Percentiles rank a stretch among this genome's conserved stretches.
Evolutionary conservation across 306 rosid genomes (phyloP).

Genomic region (Comarum palustre): DNA sequence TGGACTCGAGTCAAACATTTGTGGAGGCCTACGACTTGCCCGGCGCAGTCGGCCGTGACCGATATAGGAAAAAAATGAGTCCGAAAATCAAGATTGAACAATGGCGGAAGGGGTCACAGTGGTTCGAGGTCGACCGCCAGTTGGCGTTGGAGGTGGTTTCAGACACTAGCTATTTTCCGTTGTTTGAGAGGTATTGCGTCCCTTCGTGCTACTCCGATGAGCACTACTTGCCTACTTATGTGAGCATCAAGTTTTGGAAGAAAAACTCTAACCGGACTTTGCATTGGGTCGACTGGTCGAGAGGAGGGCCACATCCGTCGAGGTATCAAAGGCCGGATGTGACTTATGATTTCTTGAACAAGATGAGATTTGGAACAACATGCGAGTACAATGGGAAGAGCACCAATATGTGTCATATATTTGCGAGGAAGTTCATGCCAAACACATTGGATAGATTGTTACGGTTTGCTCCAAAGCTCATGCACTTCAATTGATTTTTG

Average conservation of each 20-base stretch:
- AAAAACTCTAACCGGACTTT: slow-evolving; percentile 65
- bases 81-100: slow-evolving; percentile 44
- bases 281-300: slow-evolving; percentile 91
- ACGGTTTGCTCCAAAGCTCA: slow-evolving; percentile 65
- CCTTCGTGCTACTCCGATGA: slow-evolving; percentile 67
- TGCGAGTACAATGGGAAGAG: slow-evolving; percentile 59
- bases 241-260: slow-evolving; percentile 43
- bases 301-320: slow-evolving; percentile 73
- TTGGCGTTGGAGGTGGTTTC: slow-evolving; percentile 52
- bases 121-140: slow-evolving; percentile 72
- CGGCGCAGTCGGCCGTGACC: slow-evolving; percentile 56
- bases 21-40: slow-evolving; percentile 56
- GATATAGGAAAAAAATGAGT: slow-evolving; percentile 51
- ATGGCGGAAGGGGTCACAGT: slow-evolving; percentile 94
- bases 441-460: slow-evolving; percentile 63
- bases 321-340: slow-evolving; percentile 45
- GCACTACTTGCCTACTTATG: slow-evolving; percentile 71
- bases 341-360: slow-evolving; percentile 40
- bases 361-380: slow-evolving; percentile 44
- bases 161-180: slow-evolving; percentile 38
- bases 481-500: slow-evolving; percentile 51
- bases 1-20: slow-evolving; percentile 44
- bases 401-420: slow-evolving; percentile 56
- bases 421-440: slow-evolving; percentile 76
- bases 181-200: slow-evolving; percentile 42